phyloP scores from a whole-genome alignment of 1,139 yeast genomes.

The Kurtzmaniella quercitrusa region DNA sequence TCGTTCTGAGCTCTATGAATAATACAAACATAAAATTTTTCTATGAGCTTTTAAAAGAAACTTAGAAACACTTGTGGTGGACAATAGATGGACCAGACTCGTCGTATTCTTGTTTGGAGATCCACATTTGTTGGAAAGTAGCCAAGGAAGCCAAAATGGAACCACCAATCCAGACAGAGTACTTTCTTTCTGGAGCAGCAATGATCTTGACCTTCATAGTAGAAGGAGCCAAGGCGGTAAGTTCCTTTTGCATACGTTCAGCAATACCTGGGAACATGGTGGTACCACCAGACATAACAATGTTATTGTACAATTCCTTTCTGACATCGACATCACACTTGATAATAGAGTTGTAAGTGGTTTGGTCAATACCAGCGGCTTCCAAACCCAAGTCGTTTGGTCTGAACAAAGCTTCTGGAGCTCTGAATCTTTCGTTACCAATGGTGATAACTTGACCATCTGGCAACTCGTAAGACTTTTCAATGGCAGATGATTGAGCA shows the following conservation, averaged over 20 bases:
- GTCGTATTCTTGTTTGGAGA: slow-evolving; percentile 99
- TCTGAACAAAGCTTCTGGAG: slow-evolving; percentile 99
- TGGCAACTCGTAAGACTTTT: slow-evolving; percentile 98
- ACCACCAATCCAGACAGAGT: slow-evolving; percentile 99
- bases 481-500: slow-evolving; percentile 96
- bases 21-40: slow-evolving; percentile 2
- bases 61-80: slow-evolving; percentile 99
- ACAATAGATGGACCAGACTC: slow-evolving; percentile 99
- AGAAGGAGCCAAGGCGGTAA: slow-evolving; percentile 98
- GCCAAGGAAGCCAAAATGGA: slow-evolving; percentile 97
- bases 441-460: slow-evolving; percentile 99
- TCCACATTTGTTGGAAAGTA: slow-evolving; percentile 99
- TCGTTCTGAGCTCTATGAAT: neutral
- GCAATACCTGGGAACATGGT: slow-evolving; percentile 99
- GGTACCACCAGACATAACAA: slow-evolving; percentile 99
- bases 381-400: slow-evolving; percentile 97
- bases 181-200: slow-evolving; percentile 99
- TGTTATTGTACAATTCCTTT: slow-evolving; percentile 98
- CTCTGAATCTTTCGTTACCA: slow-evolving; percentile 99
- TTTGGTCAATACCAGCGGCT: slow-evolving; percentile 99
- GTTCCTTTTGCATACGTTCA: slow-evolving; percentile 99
- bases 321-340: slow-evolving; percentile 99
- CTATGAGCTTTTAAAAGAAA: slow-evolving; percentile 5
- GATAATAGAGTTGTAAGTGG: slow-evolving; percentile 98
- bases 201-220: slow-evolving; percentile 99